Base-by-base conservation (phyloP, 352 stramenopile genomes). In the Phytophthora nicotianae region DNA sequence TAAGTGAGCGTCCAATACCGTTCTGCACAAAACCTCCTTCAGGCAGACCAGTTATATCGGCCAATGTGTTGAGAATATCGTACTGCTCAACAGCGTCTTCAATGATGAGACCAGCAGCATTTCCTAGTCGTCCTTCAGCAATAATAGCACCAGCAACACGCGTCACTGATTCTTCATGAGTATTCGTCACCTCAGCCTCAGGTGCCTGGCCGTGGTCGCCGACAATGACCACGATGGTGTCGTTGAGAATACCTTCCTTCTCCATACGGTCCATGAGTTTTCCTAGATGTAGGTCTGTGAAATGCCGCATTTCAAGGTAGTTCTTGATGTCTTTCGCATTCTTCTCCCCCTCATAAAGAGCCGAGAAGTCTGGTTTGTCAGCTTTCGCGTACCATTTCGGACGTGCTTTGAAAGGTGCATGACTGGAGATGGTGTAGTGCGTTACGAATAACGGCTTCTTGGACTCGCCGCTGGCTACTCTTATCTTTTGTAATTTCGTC, bases 341-440 rank as follows among this genome's bases (percentile, higher is more conserved):
- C 41, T 80, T 66, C 2, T 62, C 11, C 7, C 69, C 72, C 9
- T 61, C 38, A 45, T 86, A 87, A 21, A 89, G 62, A 3, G 64
- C 52, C 11, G 77, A 84, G 37, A 89, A 83, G 33, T 86, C 74
- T 0, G 77, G 79, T 14, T 87, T 72, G 6, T 52, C 56, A 0
- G 54, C 78, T 60, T 70, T 23, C 0, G 72, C 32, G 48, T 79
- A 83, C 78, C 78, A 85, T 33, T 63, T 53, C 0, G 78, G 71
- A 1, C 61, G 60, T 52, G 5, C 72, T 51, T 49, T 47, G 27
- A 55, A 74, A 70, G 50, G 71, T 50, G 26, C 64, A 52, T 88
- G 79, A 32, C 73, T 86, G 8, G 73, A 83, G 61, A 88, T 88
- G 17, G 75, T 83, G 62, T 83, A 88, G 52, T 83, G 74, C n/a